Evolutionary conservation across 1,284 basidiomycete species (phyloP).

Genomic region (Ganoderma sinense): DNA sequence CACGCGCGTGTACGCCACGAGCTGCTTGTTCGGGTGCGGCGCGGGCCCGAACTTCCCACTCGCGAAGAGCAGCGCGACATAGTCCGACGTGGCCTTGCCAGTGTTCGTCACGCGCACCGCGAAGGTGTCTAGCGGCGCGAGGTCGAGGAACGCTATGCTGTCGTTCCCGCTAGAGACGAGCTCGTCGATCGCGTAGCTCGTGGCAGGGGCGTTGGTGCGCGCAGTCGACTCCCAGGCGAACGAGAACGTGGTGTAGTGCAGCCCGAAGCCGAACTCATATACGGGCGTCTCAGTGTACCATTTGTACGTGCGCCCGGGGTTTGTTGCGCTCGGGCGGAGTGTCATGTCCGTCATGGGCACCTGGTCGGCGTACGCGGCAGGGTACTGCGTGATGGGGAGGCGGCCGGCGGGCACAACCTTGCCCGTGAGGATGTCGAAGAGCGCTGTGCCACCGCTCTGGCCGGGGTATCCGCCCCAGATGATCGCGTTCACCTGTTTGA

Average conservation of each 20-base stretch:
- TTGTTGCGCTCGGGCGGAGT: constrained; percentile 54
- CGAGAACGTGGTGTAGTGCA: constrained; percentile 62
- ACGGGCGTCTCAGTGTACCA: constrained; percentile 61
- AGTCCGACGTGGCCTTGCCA: constrained; percentile 59
- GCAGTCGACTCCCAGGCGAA: constrained; percentile 49
- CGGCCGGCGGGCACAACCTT: constrained; percentile 61
- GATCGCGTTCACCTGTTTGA: constrained; percentile 55
- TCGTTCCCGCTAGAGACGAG: constrained; percentile 41
- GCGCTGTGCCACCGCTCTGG: constrained; percentile 58
- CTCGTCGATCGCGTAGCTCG: constrained; percentile 5
- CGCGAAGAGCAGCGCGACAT: constrained; percentile 61
- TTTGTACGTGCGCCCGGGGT: constrained; percentile 48
- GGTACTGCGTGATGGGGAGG: constrained; percentile 61
- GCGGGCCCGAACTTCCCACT: constrained; percentile 55
- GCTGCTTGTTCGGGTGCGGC: constrained; percentile 59
- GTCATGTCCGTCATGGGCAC: constrained; percentile 66
- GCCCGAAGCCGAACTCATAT: constrained; percentile 59
- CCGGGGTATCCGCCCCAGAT: constrained; percentile 66
- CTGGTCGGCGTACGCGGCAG: constrained; percentile 53
- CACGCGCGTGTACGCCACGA: constrained; percentile 57
- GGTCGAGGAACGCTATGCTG: constrained; percentile 46
- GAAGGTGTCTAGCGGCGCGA: constrained; percentile 57
- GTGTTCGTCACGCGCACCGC: constrained; percentile 55
- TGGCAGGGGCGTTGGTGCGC: constrained; percentile 32
- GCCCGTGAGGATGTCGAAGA: constrained; percentile 59